Base-by-base conservation (phyloP, 345 rosid genomes). In the Linum tenue region DNA sequence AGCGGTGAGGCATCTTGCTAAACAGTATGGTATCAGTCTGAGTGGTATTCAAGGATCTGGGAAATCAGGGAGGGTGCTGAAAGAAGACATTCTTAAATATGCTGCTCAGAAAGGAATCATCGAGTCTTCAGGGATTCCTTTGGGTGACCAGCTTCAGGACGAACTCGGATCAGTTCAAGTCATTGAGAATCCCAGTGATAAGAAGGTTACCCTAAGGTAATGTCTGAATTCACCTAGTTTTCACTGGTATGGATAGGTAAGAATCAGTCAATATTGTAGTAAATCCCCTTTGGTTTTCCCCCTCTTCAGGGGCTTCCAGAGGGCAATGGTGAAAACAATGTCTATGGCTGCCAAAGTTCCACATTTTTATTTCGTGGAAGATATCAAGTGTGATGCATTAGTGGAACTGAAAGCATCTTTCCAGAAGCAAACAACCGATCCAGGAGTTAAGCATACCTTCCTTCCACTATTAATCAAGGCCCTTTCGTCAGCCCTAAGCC, bases 261-360 rank as follows among this genome's bases (percentile, higher is more conserved):
- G 58, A 7, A 4, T 35, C 31, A 22, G 31, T 22, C 31, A 22
- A 22, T 22, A 22, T 22, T 22, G 31, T 22, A 22, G 31, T 22
- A 22, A 22, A 57, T 10, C 11, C 11, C 36, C 12, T 37, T 5
- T 41, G 64, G 9, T 22, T 22, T 22, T 35, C 39, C 60, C 1
- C 31, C 51, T 48, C 60, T 71, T 56, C 87, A 92, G 98, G 83
- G 98, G 98, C 55, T 92, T 82, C 73, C 86, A 77, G 75, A 63
- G 98, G 71, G 64, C 94, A 64, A 92, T 92, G 97, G 98, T 88
- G 63, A 92, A 88, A 75, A 78, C 98, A 73, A 92, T 92, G 98
- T 79, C 92, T 57, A 72, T 85, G 91, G 97, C 92, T 56, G 87
- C 90, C 57, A 90, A 81, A 69, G 90, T 92, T 64, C 98, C 98